These are phyloP conservation scores for Annulohypoxylon truncatum DNA, from an alignment of 2,329 filamentous ascomycete species.

Conservation along the genomic window DNA sequence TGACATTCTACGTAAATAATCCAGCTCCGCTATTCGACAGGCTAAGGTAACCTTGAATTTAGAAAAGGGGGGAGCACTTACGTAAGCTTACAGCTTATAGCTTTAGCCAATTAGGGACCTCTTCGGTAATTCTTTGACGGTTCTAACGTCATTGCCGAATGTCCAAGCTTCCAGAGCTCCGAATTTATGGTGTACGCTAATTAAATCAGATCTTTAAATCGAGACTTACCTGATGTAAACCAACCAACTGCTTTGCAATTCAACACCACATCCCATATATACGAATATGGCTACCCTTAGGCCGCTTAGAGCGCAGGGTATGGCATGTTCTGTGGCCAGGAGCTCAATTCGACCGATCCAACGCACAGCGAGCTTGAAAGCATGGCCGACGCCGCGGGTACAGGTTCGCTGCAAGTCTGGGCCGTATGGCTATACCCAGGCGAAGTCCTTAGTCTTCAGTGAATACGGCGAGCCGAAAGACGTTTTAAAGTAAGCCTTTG, in stretches of 20 bases:
- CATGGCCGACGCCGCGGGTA: conserved; percentile 31
- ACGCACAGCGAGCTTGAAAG: neutral
- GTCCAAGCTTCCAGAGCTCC: conserved; percentile 39
- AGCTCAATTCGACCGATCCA: conserved; percentile 27
- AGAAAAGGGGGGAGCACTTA: conserved; percentile 31
- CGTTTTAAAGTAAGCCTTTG: conserved; percentile 66
- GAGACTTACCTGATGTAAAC: conserved; percentile 15
- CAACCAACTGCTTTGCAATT: conserved; percentile 1
- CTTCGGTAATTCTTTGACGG: conserved; percentile 33
- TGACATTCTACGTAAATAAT: neutral
- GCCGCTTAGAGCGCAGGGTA: conserved; percentile 29
- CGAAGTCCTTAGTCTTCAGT: conserved; percentile 82
- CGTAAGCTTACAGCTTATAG: conserved; percentile 27
- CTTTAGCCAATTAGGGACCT: conserved; percentile 23
- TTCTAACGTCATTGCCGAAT: conserved; percentile 39
- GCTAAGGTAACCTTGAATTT: conserved; percentile 4
- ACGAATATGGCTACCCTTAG: conserved; percentile 33
- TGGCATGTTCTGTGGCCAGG: conserved; percentile 15
- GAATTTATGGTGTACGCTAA: conserved; percentile 26
- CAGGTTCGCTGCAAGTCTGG: conserved; percentile 64
- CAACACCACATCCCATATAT: conserved; percentile 8
- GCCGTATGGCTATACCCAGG: conserved; percentile 84
- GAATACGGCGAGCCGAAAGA: conserved; percentile 80
- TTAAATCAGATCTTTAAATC: conserved; percentile 18
- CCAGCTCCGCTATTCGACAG: conserved; percentile 1